phyloP scores from a whole-genome alignment of 352 stramenopile species.

The Elongisporangium undulatum region DNA sequence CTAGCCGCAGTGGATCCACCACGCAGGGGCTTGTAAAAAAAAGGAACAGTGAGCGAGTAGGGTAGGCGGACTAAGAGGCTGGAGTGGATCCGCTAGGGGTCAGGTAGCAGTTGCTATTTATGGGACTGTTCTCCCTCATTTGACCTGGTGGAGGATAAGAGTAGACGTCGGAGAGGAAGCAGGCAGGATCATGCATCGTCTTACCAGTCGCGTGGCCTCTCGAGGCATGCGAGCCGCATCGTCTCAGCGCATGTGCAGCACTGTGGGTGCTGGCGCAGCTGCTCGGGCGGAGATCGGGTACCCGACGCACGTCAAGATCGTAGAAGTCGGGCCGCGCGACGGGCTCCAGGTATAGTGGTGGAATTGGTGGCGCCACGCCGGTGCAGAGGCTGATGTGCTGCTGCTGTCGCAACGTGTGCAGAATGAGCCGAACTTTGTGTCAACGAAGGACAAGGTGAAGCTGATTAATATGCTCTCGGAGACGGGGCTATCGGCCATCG shows the following conservation, averaged over 20 bases:
- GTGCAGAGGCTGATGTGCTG: background rate
- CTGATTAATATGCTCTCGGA: conserved; percentile 90
- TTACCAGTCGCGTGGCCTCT: background rate
- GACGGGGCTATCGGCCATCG: conserved; percentile 88
- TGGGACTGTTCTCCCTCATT: background rate
- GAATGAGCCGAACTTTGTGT: conserved; percentile 90
- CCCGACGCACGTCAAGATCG: conserved; percentile 84
- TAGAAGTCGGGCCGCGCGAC: conserved; percentile 94
- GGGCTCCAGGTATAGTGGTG: conserved; percentile 75
- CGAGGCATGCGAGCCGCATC: background rate
- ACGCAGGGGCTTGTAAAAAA: background rate
- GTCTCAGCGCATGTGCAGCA: background rate
- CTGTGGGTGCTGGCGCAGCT: background rate
- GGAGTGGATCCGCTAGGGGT: background rate
- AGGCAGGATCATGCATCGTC: background rate
- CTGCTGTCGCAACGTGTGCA: conserved; percentile 22
- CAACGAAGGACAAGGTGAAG: conserved; percentile 88
- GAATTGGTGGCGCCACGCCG: background rate
- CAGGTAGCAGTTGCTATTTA: background rate
- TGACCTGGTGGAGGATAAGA: background rate
- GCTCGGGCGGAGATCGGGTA: conserved; percentile 19
- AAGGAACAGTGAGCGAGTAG: background rate
- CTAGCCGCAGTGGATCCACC: background rate
- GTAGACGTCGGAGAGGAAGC: background rate
- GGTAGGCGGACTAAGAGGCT: background rate